Evolutionary conservation across 352 stramenopile species (phyloP).

Genomic region (Pseudoperonospora humuli): DNA sequence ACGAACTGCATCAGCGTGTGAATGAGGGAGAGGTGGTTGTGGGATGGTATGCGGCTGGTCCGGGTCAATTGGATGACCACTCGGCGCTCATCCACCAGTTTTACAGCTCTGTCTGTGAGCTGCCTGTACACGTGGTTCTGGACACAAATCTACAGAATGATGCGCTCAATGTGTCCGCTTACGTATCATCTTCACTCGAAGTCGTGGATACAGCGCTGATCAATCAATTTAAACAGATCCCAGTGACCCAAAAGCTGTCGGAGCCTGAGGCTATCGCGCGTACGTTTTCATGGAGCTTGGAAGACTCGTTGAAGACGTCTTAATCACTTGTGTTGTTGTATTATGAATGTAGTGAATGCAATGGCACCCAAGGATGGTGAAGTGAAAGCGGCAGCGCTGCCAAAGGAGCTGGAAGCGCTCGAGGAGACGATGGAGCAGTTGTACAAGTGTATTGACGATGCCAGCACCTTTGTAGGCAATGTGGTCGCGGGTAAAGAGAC

Average conservation of each 20-base stretch:
- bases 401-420: conserved; percentile 69
- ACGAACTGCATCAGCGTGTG: conserved; percentile 90
- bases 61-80: conserved; percentile 87
- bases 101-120: conserved; percentile 91
- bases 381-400: conserved; percentile 31
- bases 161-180: conserved; percentile 88
- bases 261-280: conserved; percentile 91
- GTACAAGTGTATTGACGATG: conserved; percentile 86
- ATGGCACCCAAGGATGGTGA: conserved; percentile 52
- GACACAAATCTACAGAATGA: conserved; percentile 84
- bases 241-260: conserved; percentile 85
- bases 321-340: conserved; percentile 5
- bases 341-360: conserved; percentile 43
- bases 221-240: conserved; percentile 92
- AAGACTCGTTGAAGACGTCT: background rate
- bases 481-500: conserved; percentile 79
- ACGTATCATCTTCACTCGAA: conserved; percentile 84
- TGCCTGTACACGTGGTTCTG: conserved; percentile 92
- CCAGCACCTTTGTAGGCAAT: conserved; percentile 85
- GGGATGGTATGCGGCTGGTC: conserved; percentile 92
- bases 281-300: conserved; percentile 45
- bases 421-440: conserved; percentile 84
- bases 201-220: conserved; percentile 87
- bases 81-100: conserved; percentile 98
- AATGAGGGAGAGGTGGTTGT: conserved; percentile 94